phyloP scores from a whole-genome alignment of 495 filamentous ascomycete species.

The Penicillium nucicola region DNA sequence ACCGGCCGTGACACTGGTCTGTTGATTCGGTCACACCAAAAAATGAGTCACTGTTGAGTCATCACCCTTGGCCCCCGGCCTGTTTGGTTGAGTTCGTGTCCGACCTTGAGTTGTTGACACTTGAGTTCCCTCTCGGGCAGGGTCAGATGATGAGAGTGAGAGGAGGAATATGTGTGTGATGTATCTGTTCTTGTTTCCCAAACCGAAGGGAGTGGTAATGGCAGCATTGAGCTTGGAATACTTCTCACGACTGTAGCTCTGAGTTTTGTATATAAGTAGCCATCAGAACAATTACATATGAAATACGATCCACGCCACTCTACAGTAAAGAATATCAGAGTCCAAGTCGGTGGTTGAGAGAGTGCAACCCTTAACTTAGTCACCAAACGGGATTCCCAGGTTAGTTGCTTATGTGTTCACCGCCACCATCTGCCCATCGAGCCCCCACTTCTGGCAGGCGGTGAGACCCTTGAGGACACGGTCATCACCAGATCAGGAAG shows the following conservation, averaged over 20 bases:
- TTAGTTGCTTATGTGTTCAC: no score
- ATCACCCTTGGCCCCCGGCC: background rate
- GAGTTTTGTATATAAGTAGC: constrained; percentile 5
- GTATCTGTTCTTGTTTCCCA: constrained; percentile 6
- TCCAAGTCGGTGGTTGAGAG: no score
- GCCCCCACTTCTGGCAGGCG: constrained; percentile 15
- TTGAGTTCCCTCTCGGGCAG: constrained; percentile 36
- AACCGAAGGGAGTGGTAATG: background rate
- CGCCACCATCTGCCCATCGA: constrained; percentile 15
- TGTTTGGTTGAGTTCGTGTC: constrained; percentile 39
- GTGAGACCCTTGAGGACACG: constrained; percentile 27
- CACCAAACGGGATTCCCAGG: no score
- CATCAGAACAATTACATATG: constrained; percentile 3
- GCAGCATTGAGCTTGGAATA: constrained; percentile 2
- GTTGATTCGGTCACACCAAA: constrained; percentile 16
- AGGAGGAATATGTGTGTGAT: background rate
- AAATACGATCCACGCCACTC: no score
- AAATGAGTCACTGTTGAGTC: constrained; percentile 17
- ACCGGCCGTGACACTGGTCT: constrained; percentile 37
- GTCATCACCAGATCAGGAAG: constrained; percentile 34
- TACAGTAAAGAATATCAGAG: no score
- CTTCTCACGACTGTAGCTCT: constrained; percentile 6
- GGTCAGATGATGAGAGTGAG: background rate
- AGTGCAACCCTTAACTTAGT: no score
- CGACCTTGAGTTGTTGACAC: constrained; percentile 28